Conservation (phyloP, 1,284 basidiomycete genomes). For the Microbotryomycetes sp. region DNA sequence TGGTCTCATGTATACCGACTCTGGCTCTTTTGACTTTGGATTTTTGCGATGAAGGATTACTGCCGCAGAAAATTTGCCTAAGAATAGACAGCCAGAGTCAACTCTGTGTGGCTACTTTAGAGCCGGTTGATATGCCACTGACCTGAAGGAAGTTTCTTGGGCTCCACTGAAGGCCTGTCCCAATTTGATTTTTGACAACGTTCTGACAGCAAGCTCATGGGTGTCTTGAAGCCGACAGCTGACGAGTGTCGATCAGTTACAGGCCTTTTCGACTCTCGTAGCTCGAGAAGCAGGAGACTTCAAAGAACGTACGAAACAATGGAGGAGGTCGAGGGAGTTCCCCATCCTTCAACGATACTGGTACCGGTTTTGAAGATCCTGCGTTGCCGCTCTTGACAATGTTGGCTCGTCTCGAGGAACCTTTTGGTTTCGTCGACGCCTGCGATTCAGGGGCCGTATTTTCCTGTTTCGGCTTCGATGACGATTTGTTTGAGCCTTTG, state of each 20-base stretch:
- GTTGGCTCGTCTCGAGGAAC: conserved; percentile 29
- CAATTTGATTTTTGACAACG: conserved; percentile 80
- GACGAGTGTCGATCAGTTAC: neutral
- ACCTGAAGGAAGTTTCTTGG: conserved; percentile 48
- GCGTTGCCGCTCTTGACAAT: conserved; percentile 81
- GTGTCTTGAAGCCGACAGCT: conserved; percentile 68
- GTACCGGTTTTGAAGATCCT: conserved; percentile 59
- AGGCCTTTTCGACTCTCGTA: neutral
- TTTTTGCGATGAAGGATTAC: conserved; percentile 60
- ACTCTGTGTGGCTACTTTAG: conserved; percentile 1
- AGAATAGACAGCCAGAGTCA: conserved; percentile 8
- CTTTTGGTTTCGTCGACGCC: neutral
- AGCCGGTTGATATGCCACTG: conserved; percentile 2
- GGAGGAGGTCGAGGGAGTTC: conserved; percentile 44
- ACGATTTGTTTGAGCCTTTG: no score
- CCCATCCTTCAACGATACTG: conserved; percentile 35
- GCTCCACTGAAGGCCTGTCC: conserved; percentile 69
- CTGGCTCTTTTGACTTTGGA: conserved; percentile 61
- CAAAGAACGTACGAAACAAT: conserved; percentile 52
- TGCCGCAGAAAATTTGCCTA: conserved; percentile 53
- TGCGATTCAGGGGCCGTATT: neutral
- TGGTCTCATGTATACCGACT: conserved; percentile 65
- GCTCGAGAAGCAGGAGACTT: neutral
- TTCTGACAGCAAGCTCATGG: conserved; percentile 59
- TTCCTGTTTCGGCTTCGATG: neutral